Percentiles rank a stretch among this genome's conserved stretches.
phyloP scores from a whole-genome alignment of 2,329 filamentous ascomycete genomes.

The Fusarium phyllophilum region DNA sequence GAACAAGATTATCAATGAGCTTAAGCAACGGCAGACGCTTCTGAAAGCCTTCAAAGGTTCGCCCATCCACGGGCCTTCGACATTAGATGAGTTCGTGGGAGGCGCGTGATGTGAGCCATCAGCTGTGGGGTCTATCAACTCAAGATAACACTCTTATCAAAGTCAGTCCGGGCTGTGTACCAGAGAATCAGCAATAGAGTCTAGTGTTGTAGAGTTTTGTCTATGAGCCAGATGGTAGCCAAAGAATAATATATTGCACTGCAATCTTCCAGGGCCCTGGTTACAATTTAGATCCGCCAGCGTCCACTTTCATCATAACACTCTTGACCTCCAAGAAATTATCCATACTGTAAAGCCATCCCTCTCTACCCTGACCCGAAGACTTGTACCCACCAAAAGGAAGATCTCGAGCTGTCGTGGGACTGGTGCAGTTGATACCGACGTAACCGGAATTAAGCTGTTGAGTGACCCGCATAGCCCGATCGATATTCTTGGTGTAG shows the following conservation, averaged over 20 bases:
- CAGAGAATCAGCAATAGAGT: too few relatives aligned
- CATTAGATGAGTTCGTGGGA: too few relatives aligned
- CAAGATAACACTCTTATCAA: too few relatives aligned
- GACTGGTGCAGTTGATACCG: slow-evolving; percentile 61
- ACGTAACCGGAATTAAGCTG: slow-evolving; percentile 69
- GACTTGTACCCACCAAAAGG: slow-evolving; percentile 35
- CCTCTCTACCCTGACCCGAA: slow-evolving; percentile 26
- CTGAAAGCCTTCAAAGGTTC: too few relatives aligned
- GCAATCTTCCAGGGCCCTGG: accelerated
- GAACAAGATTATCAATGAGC: too few relatives aligned
- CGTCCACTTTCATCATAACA: slow-evolving; percentile 35
- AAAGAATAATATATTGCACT: too few relatives aligned
- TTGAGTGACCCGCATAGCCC: slow-evolving; percentile 58
- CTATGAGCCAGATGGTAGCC: not conserved
- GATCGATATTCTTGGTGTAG: slow-evolving; percentile 64
- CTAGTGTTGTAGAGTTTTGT: accelerated
- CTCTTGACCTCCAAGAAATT: slow-evolving; percentile 38
- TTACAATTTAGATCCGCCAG: slow-evolving; percentile 6
- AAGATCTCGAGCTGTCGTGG: slow-evolving; percentile 8
- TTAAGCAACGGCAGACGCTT: too few relatives aligned
- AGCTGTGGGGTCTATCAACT: too few relatives aligned
- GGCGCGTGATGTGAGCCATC: too few relatives aligned
- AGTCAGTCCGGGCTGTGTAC: too few relatives aligned
- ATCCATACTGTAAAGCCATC: slow-evolving; percentile 26
- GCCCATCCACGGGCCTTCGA: too few relatives aligned